Base-by-base conservation (phyloP, 257 asterid species). In the Nicotiana attenuata region DNA sequence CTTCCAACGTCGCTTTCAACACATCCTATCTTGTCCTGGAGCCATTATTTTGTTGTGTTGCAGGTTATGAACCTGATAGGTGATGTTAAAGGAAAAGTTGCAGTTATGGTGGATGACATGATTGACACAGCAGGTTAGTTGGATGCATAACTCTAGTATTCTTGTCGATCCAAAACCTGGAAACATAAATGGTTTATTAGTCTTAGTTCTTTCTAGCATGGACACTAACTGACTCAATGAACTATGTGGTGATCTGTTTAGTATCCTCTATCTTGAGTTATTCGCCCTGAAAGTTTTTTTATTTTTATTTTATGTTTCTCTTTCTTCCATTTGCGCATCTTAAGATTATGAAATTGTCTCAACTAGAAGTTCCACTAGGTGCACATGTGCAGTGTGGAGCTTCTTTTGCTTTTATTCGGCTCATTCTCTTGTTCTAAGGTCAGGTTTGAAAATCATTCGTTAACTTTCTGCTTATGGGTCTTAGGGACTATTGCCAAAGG, bases 71-170 rank as follows among this genome's bases (percentile, higher is more conserved):
- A 94, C 88, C 87, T 94, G 88, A 94, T 94, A 81, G 98, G 98
- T 84, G 98, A 94, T 84, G 98, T 94, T 76, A 88, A 89, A 87
- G 98, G 98, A 75, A 94, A 94, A 88, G 96, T 94, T 86, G 98
- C 98, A 5, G 98, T 94, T 50, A 92, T 94, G 98, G 91, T 94
- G 81, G 98, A 94, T 89, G 98, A 94, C 90, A 94, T 94, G 98
- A 94, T 94, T 82, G 98, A 94, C 87, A 94, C 98, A 6, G 98
- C 98, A 60, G 98, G 98, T 94, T 83, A 65, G 86, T 85, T 81
- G 45, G n/a, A 20, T 17, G 10, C 65, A n/a, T 33, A 47, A 73
- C 15, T 73, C 24, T 22, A 73, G 24, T 50, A 24, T 7, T 75
- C 8, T 24, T 15, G 80, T 75, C 41, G 26, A 75, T 50, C 59